Conservation (phyloP, 2,329 filamentous ascomycete species). For the Talaromyces sp. region DNA sequence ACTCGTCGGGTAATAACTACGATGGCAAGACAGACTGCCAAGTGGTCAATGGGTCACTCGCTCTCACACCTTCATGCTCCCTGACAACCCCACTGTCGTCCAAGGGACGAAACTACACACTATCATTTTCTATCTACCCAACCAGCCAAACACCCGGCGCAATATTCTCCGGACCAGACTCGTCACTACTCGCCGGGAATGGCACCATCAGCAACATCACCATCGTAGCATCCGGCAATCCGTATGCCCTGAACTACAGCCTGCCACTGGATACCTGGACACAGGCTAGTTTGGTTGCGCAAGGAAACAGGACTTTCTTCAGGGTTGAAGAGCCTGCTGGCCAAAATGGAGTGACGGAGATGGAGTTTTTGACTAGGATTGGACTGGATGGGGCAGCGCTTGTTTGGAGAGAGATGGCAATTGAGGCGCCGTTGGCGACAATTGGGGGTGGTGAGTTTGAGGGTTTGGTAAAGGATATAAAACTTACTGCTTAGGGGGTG, state of each 20-base stretch:
- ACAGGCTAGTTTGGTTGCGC: slow-evolving; percentile 28
- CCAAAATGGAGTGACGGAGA: not conserved
- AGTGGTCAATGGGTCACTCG: slow-evolving; percentile 21
- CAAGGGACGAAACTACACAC: slow-evolving; percentile 52
- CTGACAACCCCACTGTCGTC: slow-evolving; percentile 43
- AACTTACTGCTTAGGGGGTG: not conserved
- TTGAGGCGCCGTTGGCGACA: slow-evolving; percentile 11
- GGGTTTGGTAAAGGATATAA: slow-evolving; percentile 9
- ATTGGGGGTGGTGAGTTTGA: slow-evolving; percentile 9
- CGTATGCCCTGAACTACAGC: slow-evolving; percentile 36
- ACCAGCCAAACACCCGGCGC: slow-evolving; percentile 28
- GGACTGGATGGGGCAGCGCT: slow-evolving; percentile 7
- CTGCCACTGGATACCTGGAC: slow-evolving; percentile 34
- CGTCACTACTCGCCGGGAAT: slow-evolving; percentile 31
- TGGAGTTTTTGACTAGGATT: slow-evolving; percentile 11
- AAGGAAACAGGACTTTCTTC: slow-evolving; percentile 32
- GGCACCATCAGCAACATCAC: slow-evolving; percentile 31
- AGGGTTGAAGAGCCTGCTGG: slow-evolving; percentile 8
- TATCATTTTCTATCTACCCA: slow-evolving; percentile 41
- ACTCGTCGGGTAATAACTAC: slow-evolving; percentile 26
- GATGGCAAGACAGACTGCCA: slow-evolving; percentile 32
- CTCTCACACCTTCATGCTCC: slow-evolving; percentile 33
- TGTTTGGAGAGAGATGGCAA: slow-evolving; percentile 10
- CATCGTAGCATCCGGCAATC: slow-evolving; percentile 32
- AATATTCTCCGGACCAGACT: slow-evolving; percentile 41